phyloP scores from a whole-genome alignment of 257 asterid species.

The Petunia axillaris region DNA sequence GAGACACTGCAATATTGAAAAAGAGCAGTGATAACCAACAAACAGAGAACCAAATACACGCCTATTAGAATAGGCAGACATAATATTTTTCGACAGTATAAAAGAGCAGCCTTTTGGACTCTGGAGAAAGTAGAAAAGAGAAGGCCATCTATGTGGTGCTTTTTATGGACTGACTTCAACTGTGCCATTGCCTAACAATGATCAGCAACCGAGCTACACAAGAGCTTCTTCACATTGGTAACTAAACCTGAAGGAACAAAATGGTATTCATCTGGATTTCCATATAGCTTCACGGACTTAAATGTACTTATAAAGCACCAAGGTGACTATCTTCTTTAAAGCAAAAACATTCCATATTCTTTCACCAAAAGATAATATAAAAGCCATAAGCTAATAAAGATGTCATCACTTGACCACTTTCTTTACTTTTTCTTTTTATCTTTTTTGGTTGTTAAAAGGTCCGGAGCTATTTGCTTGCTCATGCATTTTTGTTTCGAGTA shows the following conservation, averaged over 20 bases:
- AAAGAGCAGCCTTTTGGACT: not conserved
- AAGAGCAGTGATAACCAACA: not conserved
- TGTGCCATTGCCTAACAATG: not conserved
- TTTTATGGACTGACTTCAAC: not conserved
- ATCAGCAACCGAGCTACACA: not conserved
- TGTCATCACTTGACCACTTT: not conserved
- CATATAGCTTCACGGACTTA: not conserved
- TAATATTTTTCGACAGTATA: not conserved
- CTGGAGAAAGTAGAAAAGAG: not conserved
- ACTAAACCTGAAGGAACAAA: not conserved
- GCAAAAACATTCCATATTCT: not conserved
- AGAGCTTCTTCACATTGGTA: not conserved
- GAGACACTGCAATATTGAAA: not conserved
- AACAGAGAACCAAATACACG: not conserved
- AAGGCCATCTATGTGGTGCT: not conserved
- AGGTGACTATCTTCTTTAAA: not conserved
- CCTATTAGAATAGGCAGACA: not conserved
- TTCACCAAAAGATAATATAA: not conserved
- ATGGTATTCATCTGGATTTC: not conserved
- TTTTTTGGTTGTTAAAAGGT: not conserved
- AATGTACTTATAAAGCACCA: not conserved
- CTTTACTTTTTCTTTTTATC: not conserved
- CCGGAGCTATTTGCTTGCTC: not conserved
- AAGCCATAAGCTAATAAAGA: not conserved
- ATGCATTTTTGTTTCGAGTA: not conserved